Percentiles rank a stretch among this genome's conserved stretches.
phyloP scores from a whole-genome alignment of 169 alveolate species.

The Plasmodium berghei region DNA sequence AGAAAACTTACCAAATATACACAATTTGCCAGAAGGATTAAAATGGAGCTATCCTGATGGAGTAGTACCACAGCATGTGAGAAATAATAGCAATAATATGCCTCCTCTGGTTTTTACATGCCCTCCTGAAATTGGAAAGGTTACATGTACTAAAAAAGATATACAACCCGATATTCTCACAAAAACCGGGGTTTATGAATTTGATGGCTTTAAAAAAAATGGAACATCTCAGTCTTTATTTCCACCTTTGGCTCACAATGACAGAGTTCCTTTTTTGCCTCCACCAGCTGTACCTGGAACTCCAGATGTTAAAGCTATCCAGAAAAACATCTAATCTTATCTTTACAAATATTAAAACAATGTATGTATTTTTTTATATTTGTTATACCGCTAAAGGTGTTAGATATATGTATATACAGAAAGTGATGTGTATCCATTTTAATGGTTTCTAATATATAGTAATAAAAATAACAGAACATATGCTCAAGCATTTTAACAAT shows the following conservation, averaged over 20 bases:
- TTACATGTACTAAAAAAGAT: slow-evolving; percentile 78
- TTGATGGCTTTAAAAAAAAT: slow-evolving; percentile 79
- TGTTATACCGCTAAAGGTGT: too few relatives aligned
- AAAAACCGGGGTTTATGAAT: slow-evolving; percentile 81
- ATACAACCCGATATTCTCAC: slow-evolving; percentile 84
- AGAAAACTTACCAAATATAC: slow-evolving; percentile 61
- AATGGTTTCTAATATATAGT: too few relatives aligned
- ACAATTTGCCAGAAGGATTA: slow-evolving; percentile 82
- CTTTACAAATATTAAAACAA: too few relatives aligned
- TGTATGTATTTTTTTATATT: too few relatives aligned
- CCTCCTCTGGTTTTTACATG: slow-evolving; percentile 85
- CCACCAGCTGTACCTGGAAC: slow-evolving; percentile 79
- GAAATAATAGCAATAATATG: slow-evolving; percentile 49
- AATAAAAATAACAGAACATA: too few relatives aligned
- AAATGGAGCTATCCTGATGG: slow-evolving; percentile 81
- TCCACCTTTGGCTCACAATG: slow-evolving; percentile 85
- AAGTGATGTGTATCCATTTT: too few relatives aligned
- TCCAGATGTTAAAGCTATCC: slow-evolving; percentile 79
- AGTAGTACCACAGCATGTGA: slow-evolving; percentile 21
- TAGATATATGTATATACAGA: too few relatives aligned
- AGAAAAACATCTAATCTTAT: slow-evolving; percentile 18
- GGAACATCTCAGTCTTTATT: slow-evolving; percentile 82
- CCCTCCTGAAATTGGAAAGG: slow-evolving; percentile 86
- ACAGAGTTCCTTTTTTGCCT: slow-evolving; percentile 80
- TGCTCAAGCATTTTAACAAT: too few relatives aligned